A percentile compares a stretch with the other conserved stretches of the same genome.
Conservation (phyloP, 495 filamentous ascomycete genomes). For the Penicillium canescens region DNA sequence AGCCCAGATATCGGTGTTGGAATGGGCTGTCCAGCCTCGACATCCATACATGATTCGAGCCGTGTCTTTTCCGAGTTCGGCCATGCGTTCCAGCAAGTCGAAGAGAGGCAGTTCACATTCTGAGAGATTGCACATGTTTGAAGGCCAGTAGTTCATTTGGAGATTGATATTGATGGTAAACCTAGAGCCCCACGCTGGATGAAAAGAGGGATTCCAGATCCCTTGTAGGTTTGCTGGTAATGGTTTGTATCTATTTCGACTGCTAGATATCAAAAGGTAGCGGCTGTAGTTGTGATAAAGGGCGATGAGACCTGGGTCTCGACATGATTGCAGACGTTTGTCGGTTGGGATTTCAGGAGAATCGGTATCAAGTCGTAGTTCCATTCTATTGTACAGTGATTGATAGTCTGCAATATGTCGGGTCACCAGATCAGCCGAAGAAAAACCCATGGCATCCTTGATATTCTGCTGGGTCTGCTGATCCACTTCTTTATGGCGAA, state of each 20-base stretch:
- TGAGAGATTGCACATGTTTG: constrained; percentile 41
- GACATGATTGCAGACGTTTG: constrained; percentile 19
- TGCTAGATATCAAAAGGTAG: constrained; percentile 48
- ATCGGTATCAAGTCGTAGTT: constrained; percentile 25
- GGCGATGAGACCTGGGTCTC: constrained; percentile 39
- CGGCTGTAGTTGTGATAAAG: constrained; percentile 50
- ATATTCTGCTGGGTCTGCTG: constrained; percentile 22
- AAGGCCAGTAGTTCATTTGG: constrained; percentile 63
- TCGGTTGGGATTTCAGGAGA: constrained; percentile 30
- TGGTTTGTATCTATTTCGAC: constrained; percentile 32
- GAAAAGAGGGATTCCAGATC: constrained; percentile 54
- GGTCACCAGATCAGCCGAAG: constrained; percentile 21
- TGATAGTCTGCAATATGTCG: constrained; percentile 35
- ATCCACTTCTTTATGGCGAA: constrained; percentile 32
- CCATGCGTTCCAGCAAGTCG: constrained; percentile 38
- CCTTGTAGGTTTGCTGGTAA: constrained; percentile 61
- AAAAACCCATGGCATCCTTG: constrained; percentile 17
- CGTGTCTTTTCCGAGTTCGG: constrained; percentile 33
- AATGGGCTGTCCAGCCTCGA: constrained; percentile 47
- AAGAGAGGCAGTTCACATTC: constrained; percentile 41
- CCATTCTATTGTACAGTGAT: constrained; percentile 32
- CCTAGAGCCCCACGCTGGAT: constrained; percentile 53
- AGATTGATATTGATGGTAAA: constrained; percentile 61
- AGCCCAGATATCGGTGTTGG: constrained; percentile 52
- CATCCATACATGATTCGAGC: constrained; percentile 50